These are phyloP conservation scores for Pulveroboletus sp. DNA, from an alignment of 768 basidiomycete species.

Conservation along the genomic window DNA sequence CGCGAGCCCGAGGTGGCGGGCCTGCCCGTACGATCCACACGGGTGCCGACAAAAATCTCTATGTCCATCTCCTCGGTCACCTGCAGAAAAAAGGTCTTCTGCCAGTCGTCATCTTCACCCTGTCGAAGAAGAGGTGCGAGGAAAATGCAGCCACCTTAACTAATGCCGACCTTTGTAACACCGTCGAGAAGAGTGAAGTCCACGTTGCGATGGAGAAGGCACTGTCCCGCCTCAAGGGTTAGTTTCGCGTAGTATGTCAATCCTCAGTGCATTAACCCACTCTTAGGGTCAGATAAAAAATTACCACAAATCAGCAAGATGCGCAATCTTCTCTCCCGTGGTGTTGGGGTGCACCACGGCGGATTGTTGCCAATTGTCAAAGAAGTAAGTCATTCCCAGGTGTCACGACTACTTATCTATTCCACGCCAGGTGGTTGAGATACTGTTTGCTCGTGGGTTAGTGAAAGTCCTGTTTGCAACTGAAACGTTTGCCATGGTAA, in stretches of 20 bases:
- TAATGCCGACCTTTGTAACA: slow-evolving; percentile 81
- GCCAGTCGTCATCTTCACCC: slow-evolving; percentile 94
- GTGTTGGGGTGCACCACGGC: slow-evolving; percentile 97
- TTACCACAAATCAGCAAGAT: slow-evolving; percentile 91
- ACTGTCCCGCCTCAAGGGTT: slow-evolving; percentile 85
- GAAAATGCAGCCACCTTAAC: slow-evolving; percentile 90
- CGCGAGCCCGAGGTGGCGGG: slow-evolving; percentile 42
- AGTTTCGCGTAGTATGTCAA: slow-evolving; percentile 1
- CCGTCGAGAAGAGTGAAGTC: slow-evolving; percentile 94
- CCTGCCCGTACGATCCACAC: slow-evolving; percentile 56
- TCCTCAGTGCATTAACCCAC: slow-evolving; percentile 2
- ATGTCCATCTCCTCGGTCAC: slow-evolving; percentile 85
- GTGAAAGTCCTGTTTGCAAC: slow-evolving; percentile 98
- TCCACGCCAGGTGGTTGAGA: slow-evolving; percentile 76
- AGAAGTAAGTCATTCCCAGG: slow-evolving; percentile 52
- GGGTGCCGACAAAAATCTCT: slow-evolving; percentile 82
- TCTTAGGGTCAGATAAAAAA: slow-evolving; percentile 79
- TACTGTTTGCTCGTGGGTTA: slow-evolving; percentile 90
- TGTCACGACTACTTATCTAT: slow-evolving; percentile 2
- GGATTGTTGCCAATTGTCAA: slow-evolving; percentile 95
- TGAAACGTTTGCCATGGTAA: slow-evolving; percentile 98
- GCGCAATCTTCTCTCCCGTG: slow-evolving; percentile 82
- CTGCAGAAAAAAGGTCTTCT: slow-evolving; percentile 82
- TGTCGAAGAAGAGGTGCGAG: slow-evolving; percentile 96
- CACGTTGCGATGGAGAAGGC: slow-evolving; percentile 94